A percentile compares a stretch with the other conserved stretches of the same genome.
phyloP scores from a whole-genome alignment of 148 eudicot species.

The Nyssa sinensis region DNA sequence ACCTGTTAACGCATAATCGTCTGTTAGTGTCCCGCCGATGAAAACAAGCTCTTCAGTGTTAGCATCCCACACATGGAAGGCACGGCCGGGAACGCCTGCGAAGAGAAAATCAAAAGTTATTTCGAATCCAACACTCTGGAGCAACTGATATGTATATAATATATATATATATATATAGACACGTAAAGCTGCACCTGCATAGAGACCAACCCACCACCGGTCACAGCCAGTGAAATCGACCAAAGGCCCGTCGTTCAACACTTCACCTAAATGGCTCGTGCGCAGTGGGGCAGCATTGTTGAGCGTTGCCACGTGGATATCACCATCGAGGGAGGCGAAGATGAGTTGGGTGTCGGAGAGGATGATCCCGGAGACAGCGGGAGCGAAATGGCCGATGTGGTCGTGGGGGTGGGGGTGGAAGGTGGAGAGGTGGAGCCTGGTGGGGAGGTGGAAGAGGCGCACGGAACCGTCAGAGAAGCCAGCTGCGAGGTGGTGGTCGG shows the following conservation, averaged over 20 bases:
- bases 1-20: conserved; percentile 79
- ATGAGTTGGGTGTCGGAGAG: conserved; percentile 35
- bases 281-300: conserved; percentile 27
- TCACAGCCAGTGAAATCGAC: conserved; percentile 71
- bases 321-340: conserved; percentile 77
- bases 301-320: conserved; percentile 51
- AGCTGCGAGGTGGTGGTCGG: conserved; percentile 57
- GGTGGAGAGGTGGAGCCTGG: conserved; percentile 49
- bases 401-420: conserved; percentile 57
- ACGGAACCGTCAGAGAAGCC: conserved; percentile 84
- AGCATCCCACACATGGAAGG: conserved; percentile 72
- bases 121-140: too few relatives aligned
- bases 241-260: conserved; percentile 74
- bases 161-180: too few relatives aligned
- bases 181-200: conserved; percentile 61
- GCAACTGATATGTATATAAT: too few relatives aligned
- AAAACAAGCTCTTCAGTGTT: conserved; percentile 61
- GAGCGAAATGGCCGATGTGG: conserved; percentile 63
- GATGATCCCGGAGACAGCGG: conserved; percentile 72
- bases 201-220: conserved; percentile 90
- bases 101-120: too few relatives aligned
- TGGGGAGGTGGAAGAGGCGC: conserved; percentile 61
- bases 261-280: conserved; percentile 59
- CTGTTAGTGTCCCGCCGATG: conserved; percentile 62
- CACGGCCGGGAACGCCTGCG: conserved; percentile 79